Evolutionary conservation across 2,329 filamentous ascomycete genomes (phyloP).

Genomic region (Verticillium dahliae): DNA sequence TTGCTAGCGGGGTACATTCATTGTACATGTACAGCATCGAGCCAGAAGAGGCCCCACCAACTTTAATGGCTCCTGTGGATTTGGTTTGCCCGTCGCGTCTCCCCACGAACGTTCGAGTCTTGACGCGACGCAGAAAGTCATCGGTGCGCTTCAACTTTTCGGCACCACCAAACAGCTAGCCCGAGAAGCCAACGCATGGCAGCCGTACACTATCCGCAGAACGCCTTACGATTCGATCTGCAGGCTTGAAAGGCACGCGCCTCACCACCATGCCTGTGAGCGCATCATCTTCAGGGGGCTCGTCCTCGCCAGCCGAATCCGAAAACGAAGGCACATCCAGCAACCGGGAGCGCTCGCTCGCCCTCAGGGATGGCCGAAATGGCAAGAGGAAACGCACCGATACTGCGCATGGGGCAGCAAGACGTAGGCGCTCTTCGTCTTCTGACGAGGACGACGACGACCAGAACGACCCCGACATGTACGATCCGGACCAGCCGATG

Average conservation of each 20-base stretch:
- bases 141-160: background rate
- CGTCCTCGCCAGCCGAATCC: background rate
- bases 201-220: background rate
- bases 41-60: background rate
- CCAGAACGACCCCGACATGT: conserved; percentile 36
- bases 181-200: background rate
- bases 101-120: background rate
- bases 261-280: background rate
- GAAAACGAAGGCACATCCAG: background rate
- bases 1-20: too few relatives aligned
- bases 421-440: conserved; percentile 3
- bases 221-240: background rate
- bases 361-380: background rate
- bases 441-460: conserved; percentile 9
- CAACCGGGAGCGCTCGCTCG: background rate
- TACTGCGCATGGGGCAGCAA: conserved; percentile 4
- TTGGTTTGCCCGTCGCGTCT: background rate
- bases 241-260: background rate
- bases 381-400: conserved; percentile 11
- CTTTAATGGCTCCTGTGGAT: background rate
- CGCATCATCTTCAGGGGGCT: background rate
- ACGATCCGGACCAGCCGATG: conserved; percentile 78
- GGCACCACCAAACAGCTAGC: background rate
- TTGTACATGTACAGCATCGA: too few relatives aligned
- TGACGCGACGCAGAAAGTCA: conserved; percentile 18